A percentile compares a stretch with the other conserved stretches of the same genome.
Conservation (phyloP, 1,284 basidiomycete species). For the Crucibulum cyathiforme region DNA sequence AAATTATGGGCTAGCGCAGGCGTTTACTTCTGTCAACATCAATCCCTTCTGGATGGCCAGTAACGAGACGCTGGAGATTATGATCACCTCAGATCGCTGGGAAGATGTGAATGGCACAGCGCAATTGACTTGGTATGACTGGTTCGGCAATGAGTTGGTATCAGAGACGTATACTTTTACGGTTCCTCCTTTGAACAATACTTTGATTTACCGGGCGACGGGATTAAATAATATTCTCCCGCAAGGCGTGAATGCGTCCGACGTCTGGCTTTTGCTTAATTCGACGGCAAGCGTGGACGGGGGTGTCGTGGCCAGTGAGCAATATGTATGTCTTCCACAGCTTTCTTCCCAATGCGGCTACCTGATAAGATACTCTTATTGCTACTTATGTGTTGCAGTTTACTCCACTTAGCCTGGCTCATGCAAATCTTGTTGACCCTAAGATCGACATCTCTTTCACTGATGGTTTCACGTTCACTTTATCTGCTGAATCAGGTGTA, state of each 20-base stretch:
- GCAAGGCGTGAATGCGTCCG: conserved; percentile 40
- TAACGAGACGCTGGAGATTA: conserved; percentile 55
- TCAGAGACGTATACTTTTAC: conserved; percentile 47
- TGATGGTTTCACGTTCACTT: conserved; percentile 50
- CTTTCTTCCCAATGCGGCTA: conserved; percentile 4
- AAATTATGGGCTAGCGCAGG: conserved; percentile 55
- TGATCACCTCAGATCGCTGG: conserved; percentile 59
- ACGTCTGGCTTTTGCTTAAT: conserved; percentile 61
- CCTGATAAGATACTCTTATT: neutral
- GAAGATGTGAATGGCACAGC: conserved; percentile 53
- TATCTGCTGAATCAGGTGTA: conserved; percentile 60
- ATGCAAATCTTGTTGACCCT: conserved; percentile 54
- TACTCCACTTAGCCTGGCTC: conserved; percentile 55
- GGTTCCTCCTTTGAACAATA: conserved; percentile 57
- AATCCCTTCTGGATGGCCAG: conserved; percentile 61
- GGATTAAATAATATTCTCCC: conserved; percentile 55
- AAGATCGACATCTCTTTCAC: conserved; percentile 43
- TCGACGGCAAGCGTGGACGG: conserved; percentile 52
- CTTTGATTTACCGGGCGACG: conserved; percentile 45
- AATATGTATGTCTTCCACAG: conserved; percentile 46
- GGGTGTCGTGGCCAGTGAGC: conserved; percentile 54
- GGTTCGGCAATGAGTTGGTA: conserved; percentile 51
- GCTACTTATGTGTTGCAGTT: conserved; percentile 43
- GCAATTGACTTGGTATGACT: conserved; percentile 66
- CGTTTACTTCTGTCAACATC: conserved; percentile 56